Evolutionary conservation across 1,284 basidiomycete genomes (phyloP).

Genomic region (Sanghuangporus baumii): DNA sequence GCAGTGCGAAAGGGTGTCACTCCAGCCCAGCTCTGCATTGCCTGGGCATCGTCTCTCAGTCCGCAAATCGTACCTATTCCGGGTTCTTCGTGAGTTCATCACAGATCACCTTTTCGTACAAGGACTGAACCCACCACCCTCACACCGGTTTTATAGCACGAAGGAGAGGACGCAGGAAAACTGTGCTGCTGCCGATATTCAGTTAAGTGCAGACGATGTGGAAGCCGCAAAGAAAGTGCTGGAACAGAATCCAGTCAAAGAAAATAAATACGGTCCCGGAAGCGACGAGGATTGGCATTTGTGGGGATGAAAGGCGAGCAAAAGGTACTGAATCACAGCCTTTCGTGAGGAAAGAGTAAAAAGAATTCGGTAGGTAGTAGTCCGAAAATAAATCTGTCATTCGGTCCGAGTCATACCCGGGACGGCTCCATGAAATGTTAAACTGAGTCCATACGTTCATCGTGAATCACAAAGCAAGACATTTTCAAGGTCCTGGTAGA

Average conservation of each 20-base stretch:
- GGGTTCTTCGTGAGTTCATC: slow-evolving; percentile 28
- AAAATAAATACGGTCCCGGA: slow-evolving; percentile 12
- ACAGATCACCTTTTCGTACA: neutral
- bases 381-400: too few relatives aligned
- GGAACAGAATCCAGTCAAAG: slow-evolving; percentile 20
- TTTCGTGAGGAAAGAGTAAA: too few relatives aligned
- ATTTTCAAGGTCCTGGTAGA: too few relatives aligned
- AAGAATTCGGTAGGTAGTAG: too few relatives aligned
- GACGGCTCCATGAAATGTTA: too few relatives aligned
- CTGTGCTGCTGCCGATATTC: slow-evolving; percentile 29
- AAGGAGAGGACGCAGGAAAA: slow-evolving; percentile 33
- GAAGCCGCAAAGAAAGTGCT: slow-evolving; percentile 26
- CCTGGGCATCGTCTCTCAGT: slow-evolving; percentile 44
- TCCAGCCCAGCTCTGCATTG: slow-evolving; percentile 51
- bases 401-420: too few relatives aligned
- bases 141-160: slow-evolving; percentile 21
- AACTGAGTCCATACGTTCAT: too few relatives aligned
- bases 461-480: too few relatives aligned
- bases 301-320: slow-evolving; percentile 3
- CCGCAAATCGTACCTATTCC: slow-evolving; percentile 41
- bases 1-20: slow-evolving; percentile 42
- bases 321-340: too few relatives aligned
- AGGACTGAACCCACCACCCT: neutral
- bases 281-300: neutral
- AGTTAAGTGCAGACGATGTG: slow-evolving; percentile 28